A percentile compares a stretch with the other conserved stretches of the same genome.
These are phyloP conservation scores for Neurospora discreta DNA, from an alignment of 495 filamentous ascomycete genomes.

Conservation along the genomic window DNA sequence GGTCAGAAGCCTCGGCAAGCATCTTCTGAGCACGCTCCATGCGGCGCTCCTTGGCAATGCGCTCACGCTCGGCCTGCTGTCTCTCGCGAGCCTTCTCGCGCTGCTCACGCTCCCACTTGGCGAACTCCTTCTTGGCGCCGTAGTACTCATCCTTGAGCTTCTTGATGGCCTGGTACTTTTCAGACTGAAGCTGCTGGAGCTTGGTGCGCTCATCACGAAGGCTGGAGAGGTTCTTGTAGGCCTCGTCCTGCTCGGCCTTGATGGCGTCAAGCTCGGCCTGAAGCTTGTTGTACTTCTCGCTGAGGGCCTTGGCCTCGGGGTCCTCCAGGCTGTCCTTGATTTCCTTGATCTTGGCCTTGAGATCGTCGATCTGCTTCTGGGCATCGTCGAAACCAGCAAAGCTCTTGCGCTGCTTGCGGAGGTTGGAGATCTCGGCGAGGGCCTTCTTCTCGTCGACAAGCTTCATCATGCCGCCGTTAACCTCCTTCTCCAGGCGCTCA, in stretches of 20 bases:
- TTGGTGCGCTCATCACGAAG: conserved; percentile 81
- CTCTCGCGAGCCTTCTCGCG: conserved; percentile 51
- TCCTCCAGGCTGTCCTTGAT: conserved; percentile 79
- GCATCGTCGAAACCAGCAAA: conserved; percentile 71
- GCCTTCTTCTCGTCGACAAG: conserved; percentile 96
- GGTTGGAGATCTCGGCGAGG: conserved; percentile 62
- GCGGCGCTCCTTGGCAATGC: conserved; percentile 69
- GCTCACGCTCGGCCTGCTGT: conserved; percentile 55
- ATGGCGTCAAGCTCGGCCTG: conserved; percentile 78
- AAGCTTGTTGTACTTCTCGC: conserved; percentile 69
- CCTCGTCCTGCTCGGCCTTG: conserved; percentile 81
- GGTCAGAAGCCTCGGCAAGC: conserved; percentile 81
- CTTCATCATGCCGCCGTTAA: conserved; percentile 79
- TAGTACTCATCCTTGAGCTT: conserved; percentile 81
- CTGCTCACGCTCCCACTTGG: conserved; percentile 70
- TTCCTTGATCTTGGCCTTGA: conserved; percentile 75
- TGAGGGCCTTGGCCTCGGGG: conserved; percentile 81
- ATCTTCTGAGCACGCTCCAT: conserved; percentile 75
- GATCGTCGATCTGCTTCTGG: conserved; percentile 73
- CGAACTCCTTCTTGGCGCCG: conserved; percentile 60
- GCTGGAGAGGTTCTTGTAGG: conserved; percentile 73
- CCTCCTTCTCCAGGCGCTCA: conserved; percentile 63
- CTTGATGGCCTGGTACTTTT: conserved; percentile 68
- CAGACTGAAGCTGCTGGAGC: conserved; percentile 69
- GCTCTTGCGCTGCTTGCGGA: conserved; percentile 82